Evolutionary conservation across 345 rosid genomes (phyloP), one percentile per base, ranked within the genome.

Genomic region (Euclidium syriacum): DNA sequence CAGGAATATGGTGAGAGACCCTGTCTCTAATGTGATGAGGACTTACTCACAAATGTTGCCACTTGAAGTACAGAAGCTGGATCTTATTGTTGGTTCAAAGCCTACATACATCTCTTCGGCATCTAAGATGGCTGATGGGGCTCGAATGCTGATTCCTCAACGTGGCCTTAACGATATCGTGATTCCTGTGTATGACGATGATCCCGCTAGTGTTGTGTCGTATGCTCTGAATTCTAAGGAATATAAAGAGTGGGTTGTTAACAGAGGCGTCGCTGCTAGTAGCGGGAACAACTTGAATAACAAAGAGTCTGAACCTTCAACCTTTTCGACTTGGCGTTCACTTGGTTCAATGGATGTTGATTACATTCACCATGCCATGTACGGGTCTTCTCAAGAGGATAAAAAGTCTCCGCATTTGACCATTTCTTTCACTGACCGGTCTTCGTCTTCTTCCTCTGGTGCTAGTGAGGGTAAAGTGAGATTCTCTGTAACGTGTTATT

Each of bases 401-500:
- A 86, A 73, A 65, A 79, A 64, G 78, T 90, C 99, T 20, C 87
- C 85, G 0, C 96, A 95, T 79, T 65, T 95, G 62, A 79, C 82
- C 8, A 71, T 95, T 46, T 73, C 96, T 36, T 90, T 79, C 51
- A 79, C 55, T 14, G 97, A 92, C 27, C 80, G 89, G 40, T 68
- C 88, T 50, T 68, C 83, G 5, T 65, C 87, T 38, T 65, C 87
- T 38, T 68, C 84, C 55, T 43, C 73, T 61, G 15, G 5, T 12
- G 34, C 66, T 32, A 80, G 73, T 60, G 88, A 78, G 58, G 86
- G 95, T 58, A 86, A 80, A 70, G 87, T 81, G 62, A 86, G 79
- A 79, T 94, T 90, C 67, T 80, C 92, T 7, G 96, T 94, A 10
- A 85, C 89, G 24, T 94, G 96, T 77, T 95, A 95, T 56, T 90